phyloP scores from a whole-genome alignment of 805 yeast species.

The Starmerella floricola region DNA sequence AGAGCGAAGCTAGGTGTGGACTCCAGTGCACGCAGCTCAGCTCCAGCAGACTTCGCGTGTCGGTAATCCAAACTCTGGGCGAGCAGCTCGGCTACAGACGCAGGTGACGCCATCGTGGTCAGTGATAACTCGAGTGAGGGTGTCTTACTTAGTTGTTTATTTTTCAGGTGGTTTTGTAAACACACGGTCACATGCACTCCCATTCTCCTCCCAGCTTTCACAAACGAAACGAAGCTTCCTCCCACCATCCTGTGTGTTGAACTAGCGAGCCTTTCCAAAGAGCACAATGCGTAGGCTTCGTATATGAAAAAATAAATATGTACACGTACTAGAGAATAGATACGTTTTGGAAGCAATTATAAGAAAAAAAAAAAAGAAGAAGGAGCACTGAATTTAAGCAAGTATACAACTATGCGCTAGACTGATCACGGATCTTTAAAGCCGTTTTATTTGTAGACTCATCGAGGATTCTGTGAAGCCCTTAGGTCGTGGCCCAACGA shows the following conservation, averaged over 20 bases:
- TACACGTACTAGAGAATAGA: too few species aligned
- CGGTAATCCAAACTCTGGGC: slow-evolving; percentile 24
- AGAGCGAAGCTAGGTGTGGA: slow-evolving; percentile 60
- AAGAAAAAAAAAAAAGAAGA: too few species aligned
- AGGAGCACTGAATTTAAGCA: background rate
- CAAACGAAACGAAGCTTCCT: too few species aligned
- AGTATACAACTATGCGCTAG: background rate
- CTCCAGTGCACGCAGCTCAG: slow-evolving; percentile 51
- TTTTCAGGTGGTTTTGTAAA: slow-evolving; percentile 2
- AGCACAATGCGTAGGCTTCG: too few species aligned
- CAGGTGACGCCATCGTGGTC: slow-evolving; percentile 10
- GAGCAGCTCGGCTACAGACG: slow-evolving; percentile 24
- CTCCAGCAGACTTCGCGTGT: slow-evolving; percentile 36
- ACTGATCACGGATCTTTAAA: background rate
- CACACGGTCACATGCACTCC: background rate
- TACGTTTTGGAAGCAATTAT: too few species aligned
- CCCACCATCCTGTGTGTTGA: too few species aligned
- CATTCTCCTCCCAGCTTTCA: too few species aligned
- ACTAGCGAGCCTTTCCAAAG: too few species aligned
- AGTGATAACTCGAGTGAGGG: background rate
- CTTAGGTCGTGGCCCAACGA: slow-evolving; percentile 9
- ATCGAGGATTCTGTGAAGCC: background rate
- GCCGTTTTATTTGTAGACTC: background rate
- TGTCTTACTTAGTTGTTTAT: background rate
- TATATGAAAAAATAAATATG: too few species aligned